Evolutionary conservation across 768 basidiomycete genomes (phyloP).

Genomic region (Panaeolus papilionaceus): DNA sequence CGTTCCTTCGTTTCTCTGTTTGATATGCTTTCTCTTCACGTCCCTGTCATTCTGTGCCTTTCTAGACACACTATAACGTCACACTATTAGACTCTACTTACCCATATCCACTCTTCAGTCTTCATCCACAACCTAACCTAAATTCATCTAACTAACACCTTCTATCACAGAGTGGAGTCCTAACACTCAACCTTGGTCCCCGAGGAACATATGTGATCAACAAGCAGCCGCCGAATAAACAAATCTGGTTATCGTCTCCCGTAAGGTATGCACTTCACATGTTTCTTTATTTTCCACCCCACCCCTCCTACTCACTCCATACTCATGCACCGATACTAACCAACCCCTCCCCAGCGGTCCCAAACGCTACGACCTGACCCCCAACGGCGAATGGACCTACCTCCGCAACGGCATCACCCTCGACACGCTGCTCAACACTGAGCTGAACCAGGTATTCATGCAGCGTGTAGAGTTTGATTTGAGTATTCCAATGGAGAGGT

Average conservation of each 20-base stretch:
- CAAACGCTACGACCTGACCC: slow-evolving; percentile 85
- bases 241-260: slow-evolving; percentile 95
- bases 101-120: too few relatives aligned
- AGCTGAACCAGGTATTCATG: slow-evolving; percentile 53
- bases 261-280: slow-evolving; percentile 62
- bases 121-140: not conserved
- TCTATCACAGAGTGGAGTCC: slow-evolving; percentile 79
- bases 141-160: not conserved
- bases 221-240: slow-evolving; percentile 97
- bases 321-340: not conserved
- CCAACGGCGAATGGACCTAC: slow-evolving; percentile 75
- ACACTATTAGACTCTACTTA: too few relatives aligned
- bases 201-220: slow-evolving; percentile 94
- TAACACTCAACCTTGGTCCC: slow-evolving; percentile 78
- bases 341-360: slow-evolving; percentile 69
- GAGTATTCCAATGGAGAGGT: slow-evolving; percentile 26
- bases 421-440: slow-evolving; percentile 67
- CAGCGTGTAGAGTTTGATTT: slow-evolving; percentile 39
- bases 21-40: not conserved
- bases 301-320: not conserved
- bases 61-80: too few relatives aligned
- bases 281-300: not conserved
- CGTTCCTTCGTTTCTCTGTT: not conserved
- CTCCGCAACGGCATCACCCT: slow-evolving; percentile 68
- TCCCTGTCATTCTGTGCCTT: too few relatives aligned